Evolutionary conservation across 257 asterid species (phyloP).

Genomic region (Ligustrum vulgare): DNA sequence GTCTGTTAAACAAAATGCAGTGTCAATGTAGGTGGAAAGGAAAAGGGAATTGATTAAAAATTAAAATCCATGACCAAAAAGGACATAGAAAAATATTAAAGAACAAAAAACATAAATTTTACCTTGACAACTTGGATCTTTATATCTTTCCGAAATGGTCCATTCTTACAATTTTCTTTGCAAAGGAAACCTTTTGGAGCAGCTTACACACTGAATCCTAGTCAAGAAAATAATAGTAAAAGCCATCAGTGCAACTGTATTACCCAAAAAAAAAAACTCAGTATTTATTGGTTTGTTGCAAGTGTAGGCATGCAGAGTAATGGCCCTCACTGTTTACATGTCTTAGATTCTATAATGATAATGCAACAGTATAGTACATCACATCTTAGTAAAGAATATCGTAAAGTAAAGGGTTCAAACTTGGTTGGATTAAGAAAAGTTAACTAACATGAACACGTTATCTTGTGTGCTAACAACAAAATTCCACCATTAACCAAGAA

Average conservation of each 20-base stretch:
- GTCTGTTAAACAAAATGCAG: too few relatives aligned
- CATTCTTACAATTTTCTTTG: slow-evolving; percentile 68
- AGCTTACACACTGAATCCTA: slow-evolving; percentile 86
- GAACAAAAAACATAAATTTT: not conserved
- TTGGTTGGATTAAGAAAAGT: not conserved
- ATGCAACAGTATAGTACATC: not conserved
- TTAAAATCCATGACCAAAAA: slow-evolving; percentile 5
- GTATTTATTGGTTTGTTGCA: not conserved
- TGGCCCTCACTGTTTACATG: not conserved
- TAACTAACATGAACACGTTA: too few relatives aligned
- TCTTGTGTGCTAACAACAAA: too few relatives aligned
- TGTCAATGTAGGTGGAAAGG: too few relatives aligned
- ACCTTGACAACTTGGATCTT: slow-evolving; percentile 80
- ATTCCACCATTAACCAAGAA: too few relatives aligned
- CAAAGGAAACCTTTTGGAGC: slow-evolving; percentile 89
- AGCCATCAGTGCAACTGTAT: slow-evolving; percentile 11
- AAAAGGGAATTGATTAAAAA: slow-evolving; percentile 14
- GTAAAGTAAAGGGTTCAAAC: not conserved
- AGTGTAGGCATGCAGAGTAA: not conserved
- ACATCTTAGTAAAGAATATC: too few relatives aligned
- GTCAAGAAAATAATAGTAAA: slow-evolving; percentile 18
- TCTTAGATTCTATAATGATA: too few relatives aligned
- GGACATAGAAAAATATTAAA: not conserved
- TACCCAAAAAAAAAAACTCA: not conserved
- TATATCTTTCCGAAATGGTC: slow-evolving; percentile 79